Evolutionary conservation across 1,284 basidiomycete genomes (phyloP).

Genomic region (Ustilago xerochloae): DNA sequence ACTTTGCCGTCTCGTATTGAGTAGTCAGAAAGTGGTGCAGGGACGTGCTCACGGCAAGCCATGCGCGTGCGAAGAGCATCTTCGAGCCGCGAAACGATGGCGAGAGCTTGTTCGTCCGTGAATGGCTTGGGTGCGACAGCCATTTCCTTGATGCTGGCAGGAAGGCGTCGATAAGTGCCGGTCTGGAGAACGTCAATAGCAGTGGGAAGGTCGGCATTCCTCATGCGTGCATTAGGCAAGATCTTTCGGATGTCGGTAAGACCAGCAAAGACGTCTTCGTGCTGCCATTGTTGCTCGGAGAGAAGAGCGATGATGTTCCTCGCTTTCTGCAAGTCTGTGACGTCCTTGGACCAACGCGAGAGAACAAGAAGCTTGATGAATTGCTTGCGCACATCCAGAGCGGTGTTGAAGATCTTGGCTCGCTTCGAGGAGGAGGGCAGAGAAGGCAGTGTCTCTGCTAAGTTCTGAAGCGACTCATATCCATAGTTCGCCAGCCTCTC

Average conservation of each 20-base stretch:
- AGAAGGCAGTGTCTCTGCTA: slow-evolving; percentile 88
- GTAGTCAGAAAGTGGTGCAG: slow-evolving; percentile 72
- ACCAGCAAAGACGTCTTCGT: slow-evolving; percentile 77
- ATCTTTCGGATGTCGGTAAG: slow-evolving; percentile 76
- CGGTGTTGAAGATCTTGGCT: slow-evolving; percentile 84
- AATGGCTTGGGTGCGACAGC: slow-evolving; percentile 75
- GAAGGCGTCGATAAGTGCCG: slow-evolving; percentile 82
- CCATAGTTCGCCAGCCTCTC: slow-evolving; percentile 81
- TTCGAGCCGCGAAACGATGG: slow-evolving; percentile 79
- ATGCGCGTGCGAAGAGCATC: slow-evolving; percentile 80
- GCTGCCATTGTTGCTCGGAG: slow-evolving; percentile 77
- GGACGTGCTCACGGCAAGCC: slow-evolving; percentile 64
- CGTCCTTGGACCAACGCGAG: slow-evolving; percentile 58
- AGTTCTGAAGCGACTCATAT: slow-evolving; percentile 83
- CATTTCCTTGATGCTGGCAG: slow-evolving; percentile 78
- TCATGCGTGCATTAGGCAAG: slow-evolving; percentile 71
- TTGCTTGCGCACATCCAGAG: slow-evolving; percentile 86
- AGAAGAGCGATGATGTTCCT: slow-evolving; percentile 63
- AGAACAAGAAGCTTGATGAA: slow-evolving; percentile 81
- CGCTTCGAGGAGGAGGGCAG: slow-evolving; percentile 85
- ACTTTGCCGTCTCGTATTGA: slow-evolving; percentile 83
- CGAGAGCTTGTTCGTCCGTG: slow-evolving; percentile 75
- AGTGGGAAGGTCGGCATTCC: slow-evolving; percentile 89
- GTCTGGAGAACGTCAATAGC: slow-evolving; percentile 85
- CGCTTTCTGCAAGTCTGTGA: slow-evolving; percentile 49